Base-by-base conservation (phyloP, 176 grass and related monocot genomes). In the Poa annua region DNA sequence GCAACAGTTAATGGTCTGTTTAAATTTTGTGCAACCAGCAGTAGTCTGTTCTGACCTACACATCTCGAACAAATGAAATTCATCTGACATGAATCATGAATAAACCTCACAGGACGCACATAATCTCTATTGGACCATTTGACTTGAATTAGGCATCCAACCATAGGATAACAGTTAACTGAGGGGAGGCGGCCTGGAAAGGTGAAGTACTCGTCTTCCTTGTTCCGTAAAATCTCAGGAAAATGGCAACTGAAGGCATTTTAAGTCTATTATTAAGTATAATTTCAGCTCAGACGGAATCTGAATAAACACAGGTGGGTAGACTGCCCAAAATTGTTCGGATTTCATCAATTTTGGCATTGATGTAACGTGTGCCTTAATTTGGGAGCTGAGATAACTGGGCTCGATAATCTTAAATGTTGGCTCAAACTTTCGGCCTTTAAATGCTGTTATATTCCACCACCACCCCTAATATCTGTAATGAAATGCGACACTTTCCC, bases 101-200 rank as follows among this genome's bases (percentile, higher is more conserved):
- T 75, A 52, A 1, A 52, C 65, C 8, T 42, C 64, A 73, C 20
- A 75, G 17, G 71, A 20, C n/a, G 1, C 15, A 52, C 47, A 66
- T 54, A 73, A 66, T 5, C 71, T 42, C 10, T 35, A 5, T 29
- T 41, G 71, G 44, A 84, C 71, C 32, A 39, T 75, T 84, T 64
- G 42, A 19, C 44, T 75, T 75, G 38, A 32, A 66, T 66, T 60
- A 52, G 59, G 71, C 45, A 66, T 84, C 44, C 32, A 48, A 53
- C 22, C n/a, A 66, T 33, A 45, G 20, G 29, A 29, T 45, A 47
- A 38, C 59, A 84, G 63, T 39, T 84, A 84, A 76, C 59, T 32
- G 45, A 76, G 19, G 17, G n/a, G 51, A 76, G 45, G 59, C 71
- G 39, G 34, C 59, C 60, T 84, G 60, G 71, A 66, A 76, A 84